Evolutionary conservation across 23 red algal species (phyloP), one percentile per base, ranked within the genome.

Genomic region (Chondrus crispus): DNA sequence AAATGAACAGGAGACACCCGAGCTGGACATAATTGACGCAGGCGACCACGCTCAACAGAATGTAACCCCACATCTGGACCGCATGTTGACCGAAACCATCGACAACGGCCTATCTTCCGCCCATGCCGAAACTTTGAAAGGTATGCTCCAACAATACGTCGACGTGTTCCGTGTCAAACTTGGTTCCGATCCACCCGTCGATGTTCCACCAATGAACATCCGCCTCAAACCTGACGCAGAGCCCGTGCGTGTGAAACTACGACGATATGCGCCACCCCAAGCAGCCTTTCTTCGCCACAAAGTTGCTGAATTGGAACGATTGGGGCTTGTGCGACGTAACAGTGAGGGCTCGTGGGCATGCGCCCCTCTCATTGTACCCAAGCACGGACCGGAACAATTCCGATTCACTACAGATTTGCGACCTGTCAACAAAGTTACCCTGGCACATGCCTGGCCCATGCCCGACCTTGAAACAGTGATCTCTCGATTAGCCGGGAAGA

Each of bases 91-190:
- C 3, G 64, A 88, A 37, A 28, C 84, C 5, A 26, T 29, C 11
- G 41, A 16, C 14, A 88, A 88, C 64, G 84, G 84, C 30, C 30
- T 88, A 0, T 50, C 43, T 11, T 37, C 20, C 14, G 41, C 14
- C 29, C 30, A 44, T 0, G 2, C 18, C 11, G 18, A 20, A 12
- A 14, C n/a, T 4, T 51, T 88, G 10, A 16, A 50, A 16, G 6
- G 37, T 71, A 26, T 88, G 26, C 84, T 88, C 20, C 24, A 1
- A 30, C 14, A 74, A 26, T 74, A 72, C 33, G 6, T 60, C 10
- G 84, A 88, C 46, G 36, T 88, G 2, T 88, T 88, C 47, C 62
- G 84, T 4, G 52, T 72, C n/a, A 73, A 88, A 44, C 64, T 88
- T 11, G 82, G 64, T 22, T 55, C 14, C 60, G 60, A 66, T 32